These are phyloP conservation scores for Trichoderma koningiopsis DNA, from an alignment of 2,329 filamentous ascomycete species.

Conservation along the genomic window DNA sequence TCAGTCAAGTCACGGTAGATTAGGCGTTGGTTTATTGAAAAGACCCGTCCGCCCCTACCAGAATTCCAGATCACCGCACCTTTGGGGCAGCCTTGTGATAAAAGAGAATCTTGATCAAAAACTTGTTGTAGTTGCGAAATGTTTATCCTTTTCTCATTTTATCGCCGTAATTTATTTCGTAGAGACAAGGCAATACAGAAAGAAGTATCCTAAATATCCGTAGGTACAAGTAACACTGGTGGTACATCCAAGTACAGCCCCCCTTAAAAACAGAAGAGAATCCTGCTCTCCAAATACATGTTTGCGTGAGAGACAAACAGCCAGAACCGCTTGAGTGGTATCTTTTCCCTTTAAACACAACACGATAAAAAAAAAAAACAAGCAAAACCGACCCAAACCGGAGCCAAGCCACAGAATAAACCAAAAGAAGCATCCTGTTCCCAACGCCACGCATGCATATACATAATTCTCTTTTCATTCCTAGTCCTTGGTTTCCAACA, in stretches of 20 bases:
- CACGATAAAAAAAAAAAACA: background rate
- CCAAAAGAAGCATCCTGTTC: background rate
- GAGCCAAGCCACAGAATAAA: background rate
- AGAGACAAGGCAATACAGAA: background rate
- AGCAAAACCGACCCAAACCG: background rate
- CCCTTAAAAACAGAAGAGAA: background rate
- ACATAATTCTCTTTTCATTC: background rate
- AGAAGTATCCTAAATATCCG: background rate
- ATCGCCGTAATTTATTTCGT: conserved; percentile 15
- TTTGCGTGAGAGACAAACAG: background rate
- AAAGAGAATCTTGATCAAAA: background rate
- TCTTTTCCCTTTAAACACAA: conserved; percentile 9
- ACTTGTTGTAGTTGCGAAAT: background rate
- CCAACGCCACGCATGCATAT: conserved; percentile 25
- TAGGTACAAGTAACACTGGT: conserved; percentile 10
- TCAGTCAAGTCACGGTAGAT: conserved; percentile 39
- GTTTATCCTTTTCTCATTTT: background rate
- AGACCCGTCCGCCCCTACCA: conserved; percentile 30
- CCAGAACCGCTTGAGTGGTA: conserved; percentile 23
- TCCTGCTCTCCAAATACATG: background rate
- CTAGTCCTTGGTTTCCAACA: conserved; percentile 2
- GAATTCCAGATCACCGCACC: background rate
- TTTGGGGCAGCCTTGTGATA: background rate
- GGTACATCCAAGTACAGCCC: conserved; percentile 9
- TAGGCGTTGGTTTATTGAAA: conserved; percentile 34